Evolutionary conservation across 192 early-diverging fungal species (phyloP).

Genomic region (Endogone sp.): DNA sequence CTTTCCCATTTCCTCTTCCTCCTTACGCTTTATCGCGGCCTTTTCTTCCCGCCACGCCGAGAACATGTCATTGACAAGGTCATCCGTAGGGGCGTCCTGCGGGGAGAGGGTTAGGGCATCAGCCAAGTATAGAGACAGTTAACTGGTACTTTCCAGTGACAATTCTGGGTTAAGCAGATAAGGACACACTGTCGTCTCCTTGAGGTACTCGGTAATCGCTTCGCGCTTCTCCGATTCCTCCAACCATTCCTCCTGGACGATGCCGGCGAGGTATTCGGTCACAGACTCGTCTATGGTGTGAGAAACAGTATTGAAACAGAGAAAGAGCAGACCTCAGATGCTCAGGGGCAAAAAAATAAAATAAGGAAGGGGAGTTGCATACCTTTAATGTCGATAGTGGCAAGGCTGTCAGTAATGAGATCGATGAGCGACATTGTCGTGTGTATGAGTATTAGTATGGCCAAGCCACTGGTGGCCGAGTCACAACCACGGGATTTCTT

Average conservation of each 20-base stretch:
- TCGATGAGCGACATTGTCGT: not conserved
- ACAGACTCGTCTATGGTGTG: not conserved
- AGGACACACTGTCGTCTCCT: conserved; percentile 42
- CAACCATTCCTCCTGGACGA: conserved; percentile 59
- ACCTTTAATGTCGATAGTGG: not conserved
- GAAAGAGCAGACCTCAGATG: not conserved
- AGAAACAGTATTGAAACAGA: not conserved
- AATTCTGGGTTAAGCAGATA: not conserved
- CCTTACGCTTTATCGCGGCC: not conserved
- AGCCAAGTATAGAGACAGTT: not conserved
- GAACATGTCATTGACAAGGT: conserved; percentile 40
- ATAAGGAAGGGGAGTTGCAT: not conserved
- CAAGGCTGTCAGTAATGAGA: not conserved
- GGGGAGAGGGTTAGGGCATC: not conserved
- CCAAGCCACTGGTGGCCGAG: too few species aligned
- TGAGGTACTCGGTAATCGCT: conserved; percentile 65
- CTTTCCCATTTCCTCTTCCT: conserved; percentile 29
- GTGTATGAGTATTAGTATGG: too few species aligned
- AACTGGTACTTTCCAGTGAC: not conserved
- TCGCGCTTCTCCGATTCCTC: conserved; percentile 63
- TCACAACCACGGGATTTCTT: too few species aligned
- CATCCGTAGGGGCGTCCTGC: conserved; percentile 39
- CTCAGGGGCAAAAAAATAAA: not conserved
- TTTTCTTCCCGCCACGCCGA: conserved; percentile 33
- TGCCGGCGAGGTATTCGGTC: conserved; percentile 62